A percentile compares a stretch with the other conserved stretches of the same genome.
Conservation (phyloP, 2,329 filamentous ascomycete genomes). For the Fusarium pseudonygamai region DNA sequence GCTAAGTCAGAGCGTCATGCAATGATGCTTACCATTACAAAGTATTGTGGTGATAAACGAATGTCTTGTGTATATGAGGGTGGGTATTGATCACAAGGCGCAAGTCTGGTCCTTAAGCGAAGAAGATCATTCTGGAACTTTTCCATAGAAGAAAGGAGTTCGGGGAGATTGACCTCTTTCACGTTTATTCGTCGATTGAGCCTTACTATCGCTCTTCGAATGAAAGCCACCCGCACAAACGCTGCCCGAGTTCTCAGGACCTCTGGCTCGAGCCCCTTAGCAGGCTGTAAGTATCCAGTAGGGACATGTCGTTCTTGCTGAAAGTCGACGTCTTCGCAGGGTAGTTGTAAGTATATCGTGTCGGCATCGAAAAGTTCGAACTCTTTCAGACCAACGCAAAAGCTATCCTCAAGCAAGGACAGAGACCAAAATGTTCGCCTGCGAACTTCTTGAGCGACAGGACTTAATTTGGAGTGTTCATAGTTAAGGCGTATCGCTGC, state of each 20-base stretch:
- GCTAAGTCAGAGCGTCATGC: neutral
- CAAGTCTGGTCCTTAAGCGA: constrained; percentile 33
- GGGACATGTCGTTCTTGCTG: constrained; percentile 29
- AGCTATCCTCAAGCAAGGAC: constrained; percentile 41
- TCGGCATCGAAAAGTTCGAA: constrained; percentile 42
- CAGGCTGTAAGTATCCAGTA: constrained; percentile 40
- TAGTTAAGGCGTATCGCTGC: constrained; percentile 43
- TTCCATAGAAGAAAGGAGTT: constrained; percentile 40
- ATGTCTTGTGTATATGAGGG: constrained; percentile 24
- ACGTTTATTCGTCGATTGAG: constrained; percentile 39
- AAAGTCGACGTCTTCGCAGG: constrained; percentile 41
- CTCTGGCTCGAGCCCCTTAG: constrained; percentile 41
- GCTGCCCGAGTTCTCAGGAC: constrained; percentile 35
- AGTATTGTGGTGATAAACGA: constrained; percentile 34
- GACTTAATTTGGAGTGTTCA: constrained; percentile 38
- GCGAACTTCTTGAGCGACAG: constrained; percentile 39
- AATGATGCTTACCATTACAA: constrained; percentile 28
- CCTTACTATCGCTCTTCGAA: constrained; percentile 37
- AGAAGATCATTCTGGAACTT: constrained; percentile 42
- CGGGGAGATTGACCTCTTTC: constrained; percentile 39
- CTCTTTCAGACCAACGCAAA: constrained; percentile 41
- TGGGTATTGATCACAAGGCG: constrained; percentile 36
- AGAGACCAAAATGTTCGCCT: constrained; percentile 42
- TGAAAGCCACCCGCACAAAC: constrained; percentile 38
- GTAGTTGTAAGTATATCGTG: constrained; percentile 39